Evolutionary conservation across 139 green algal species (phyloP), one percentile per base, ranked within the genome.

Genomic region (Coelastrella sp.): DNA sequence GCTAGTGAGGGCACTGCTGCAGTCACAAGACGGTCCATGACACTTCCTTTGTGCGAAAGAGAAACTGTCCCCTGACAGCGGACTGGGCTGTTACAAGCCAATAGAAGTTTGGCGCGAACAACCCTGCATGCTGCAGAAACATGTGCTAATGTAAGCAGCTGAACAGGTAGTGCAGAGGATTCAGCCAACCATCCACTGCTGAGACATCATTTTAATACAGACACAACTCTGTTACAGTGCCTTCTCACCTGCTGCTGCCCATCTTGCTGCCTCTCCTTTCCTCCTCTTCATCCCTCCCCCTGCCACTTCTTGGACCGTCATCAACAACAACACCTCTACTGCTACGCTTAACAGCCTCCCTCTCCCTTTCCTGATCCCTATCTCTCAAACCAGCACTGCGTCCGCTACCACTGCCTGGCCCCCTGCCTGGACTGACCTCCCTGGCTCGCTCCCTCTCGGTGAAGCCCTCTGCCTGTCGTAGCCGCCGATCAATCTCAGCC

Each of bases 401-500:
- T 9, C 53, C 21, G 53, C 53, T 64, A 21, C 21, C 53, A n/a
- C 53, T 64, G 53, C 53, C 53, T 6, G 21, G 19, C 27, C 21
- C 53, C 6, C 53, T 9, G 11, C 11, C 11, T 7, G 59, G 25
- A 67, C 59, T 67, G 7, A 19, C 7, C 59, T 67, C 59, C 2
- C 59, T 15, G 0, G 59, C 59, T 67, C 27, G n/a, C 59, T 19
- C 59, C 15, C 11, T 57, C 45, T 57, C 45, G 11, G 45, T 57
- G 45, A 62, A 15, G 30, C 73, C 77, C 78, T 84, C 78, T 17
- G 40, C 60, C 25, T 21, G 37, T 21, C 78, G 41, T 60, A 84
- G 30, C 78, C 78, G 60, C 78, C 78, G 40, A 30, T 84, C 78
- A 51, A 84, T 84, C 78, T 84, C 78, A 23, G 78, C 78, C 78